phyloP scores from a whole-genome alignment of 192 early-diverging fungal genomes.

The Entomortierella lignicola region DNA sequence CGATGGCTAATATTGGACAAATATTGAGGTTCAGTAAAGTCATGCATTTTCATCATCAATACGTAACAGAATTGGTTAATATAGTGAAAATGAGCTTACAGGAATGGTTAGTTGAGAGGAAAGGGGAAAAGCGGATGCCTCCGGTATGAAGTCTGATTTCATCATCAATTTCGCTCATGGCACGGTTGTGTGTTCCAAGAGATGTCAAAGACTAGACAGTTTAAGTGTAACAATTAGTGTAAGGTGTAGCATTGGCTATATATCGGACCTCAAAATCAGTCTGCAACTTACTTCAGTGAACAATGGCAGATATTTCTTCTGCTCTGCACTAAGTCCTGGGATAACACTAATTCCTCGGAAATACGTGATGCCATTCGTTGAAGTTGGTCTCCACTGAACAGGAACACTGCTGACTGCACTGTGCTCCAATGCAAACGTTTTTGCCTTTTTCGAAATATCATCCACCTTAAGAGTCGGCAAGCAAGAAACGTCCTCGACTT shows the following conservation, averaged over 20 bases:
- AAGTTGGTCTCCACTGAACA: conserved; percentile 80
- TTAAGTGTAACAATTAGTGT: background rate
- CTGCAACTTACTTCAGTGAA: conserved; percentile 78
- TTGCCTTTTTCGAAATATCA: conserved; percentile 77
- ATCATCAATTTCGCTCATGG: conserved; percentile 88
- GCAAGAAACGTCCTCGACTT: conserved; percentile 79
- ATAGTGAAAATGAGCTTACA: conserved; percentile 44
- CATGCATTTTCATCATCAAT: too few relatives aligned
- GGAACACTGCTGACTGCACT: conserved; percentile 60
- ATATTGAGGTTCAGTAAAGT: background rate
- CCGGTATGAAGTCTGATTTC: conserved; percentile 87
- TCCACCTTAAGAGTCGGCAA: conserved; percentile 85
- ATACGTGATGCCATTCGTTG: conserved; percentile 95
- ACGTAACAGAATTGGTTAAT: too few relatives aligned
- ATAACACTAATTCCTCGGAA: conserved; percentile 78
- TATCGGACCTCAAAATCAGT: too few relatives aligned
- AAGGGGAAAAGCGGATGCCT: conserved; percentile 79
- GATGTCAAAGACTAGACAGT: conserved; percentile 16
- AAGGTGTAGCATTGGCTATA: too few relatives aligned
- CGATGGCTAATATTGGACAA: conserved; percentile 54
- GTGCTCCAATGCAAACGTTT: conserved; percentile 68
- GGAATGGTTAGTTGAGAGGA: conserved; percentile 72
- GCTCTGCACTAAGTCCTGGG: conserved; percentile 69
- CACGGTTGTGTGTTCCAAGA: conserved; percentile 70
- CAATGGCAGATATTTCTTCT: conserved; percentile 80